Base-by-base conservation (phyloP, 371 early-diverging fungal species). In the Gilbertella persicaria region DNA sequence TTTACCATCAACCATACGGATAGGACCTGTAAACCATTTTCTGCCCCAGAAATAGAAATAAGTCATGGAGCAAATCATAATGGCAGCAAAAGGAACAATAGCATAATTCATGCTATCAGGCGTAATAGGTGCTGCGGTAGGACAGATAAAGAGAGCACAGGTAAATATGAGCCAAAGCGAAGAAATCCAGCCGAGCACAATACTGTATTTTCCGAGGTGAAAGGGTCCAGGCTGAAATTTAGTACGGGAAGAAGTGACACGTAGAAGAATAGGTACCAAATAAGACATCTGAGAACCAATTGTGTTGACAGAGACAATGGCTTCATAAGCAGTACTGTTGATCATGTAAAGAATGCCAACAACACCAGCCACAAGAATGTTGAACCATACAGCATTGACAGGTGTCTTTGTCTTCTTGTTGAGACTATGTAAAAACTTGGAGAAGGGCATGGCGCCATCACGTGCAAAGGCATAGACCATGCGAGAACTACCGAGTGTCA, bases 401-500 rank as follows among this genome's bases (percentile, higher is more conserved):
- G 78, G 78, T 33, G 60, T 63, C 26, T 74, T 57, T n/a, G 75
- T 78, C 25, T 52, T 62, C 0, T 25, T 12, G 30, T 78, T 53
- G 8, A 78, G 50, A 0, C 45, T 51, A 29, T 74, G 72, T 13
- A 78, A 41, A n/a, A 58, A 42, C 13, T 64, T 67, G 36, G 75
- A 74, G 26, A 71, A 61, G 6, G 74, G 73, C 75, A 78, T 69
- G 7, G 75, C 88, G 17, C 86, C 86, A 63, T 89, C 89, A 57
- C 91, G 76, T 16, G 88, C 82, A 71, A 90, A 87, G 6, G 89
- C 88, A 55, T 87, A 90, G 16, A 88, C 73, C 87, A 85, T 87
- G 37, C 89, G 80, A 7, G 85, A 84, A 55, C 80, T 83, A 41
- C 85, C 75, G 2, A 81, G 66, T 4, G 73, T 67, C 3, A 79